Conservation (phyloP, 805 yeast genomes). For the Candida tammaniensis region DNA sequence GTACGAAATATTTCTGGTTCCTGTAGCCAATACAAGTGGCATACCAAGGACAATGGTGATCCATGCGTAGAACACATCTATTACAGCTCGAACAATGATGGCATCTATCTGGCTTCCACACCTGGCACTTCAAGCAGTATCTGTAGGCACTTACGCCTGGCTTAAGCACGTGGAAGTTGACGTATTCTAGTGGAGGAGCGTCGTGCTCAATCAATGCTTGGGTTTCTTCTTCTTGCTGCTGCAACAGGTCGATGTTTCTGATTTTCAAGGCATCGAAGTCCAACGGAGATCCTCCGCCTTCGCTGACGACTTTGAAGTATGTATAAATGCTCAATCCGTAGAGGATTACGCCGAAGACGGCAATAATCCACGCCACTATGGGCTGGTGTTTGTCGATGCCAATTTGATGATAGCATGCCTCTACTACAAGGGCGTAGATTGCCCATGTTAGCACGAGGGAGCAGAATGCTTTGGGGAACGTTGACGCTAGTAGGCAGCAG, state of each 20-base stretch:
- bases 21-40: slow-evolving; percentile 80
- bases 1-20: slow-evolving; percentile 79
- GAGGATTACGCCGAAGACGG: slow-evolving; percentile 24
- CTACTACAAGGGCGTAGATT: slow-evolving; percentile 30
- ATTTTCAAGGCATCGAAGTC: slow-evolving; percentile 49
- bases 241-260: slow-evolving; percentile 10
- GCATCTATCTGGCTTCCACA: slow-evolving; percentile 60
- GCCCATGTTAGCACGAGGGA: slow-evolving; percentile 47
- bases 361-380: slow-evolving; percentile 15
- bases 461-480: slow-evolving; percentile 52
- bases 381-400: slow-evolving; percentile 11
- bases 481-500: slow-evolving; percentile 14
- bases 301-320: slow-evolving; percentile 49
- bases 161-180: slow-evolving; percentile 39
- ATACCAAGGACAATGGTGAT: slow-evolving; percentile 86
- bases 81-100: slow-evolving; percentile 56
- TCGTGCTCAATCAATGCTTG: slow-evolving; percentile 2
- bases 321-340: slow-evolving; percentile 42
- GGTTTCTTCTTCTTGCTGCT: not conserved
- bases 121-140: slow-evolving; percentile 50
- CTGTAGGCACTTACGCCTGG: slow-evolving; percentile 56
- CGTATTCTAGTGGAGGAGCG: slow-evolving; percentile 32
- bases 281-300: slow-evolving; percentile 66
- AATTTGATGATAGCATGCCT: slow-evolving; percentile 16
- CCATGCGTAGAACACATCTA: slow-evolving; percentile 50